Evolutionary conservation across 208 protist species (phyloP), one percentile per base, ranked within the genome.

Genomic region (Acanthamoeba triangularis): DNA sequence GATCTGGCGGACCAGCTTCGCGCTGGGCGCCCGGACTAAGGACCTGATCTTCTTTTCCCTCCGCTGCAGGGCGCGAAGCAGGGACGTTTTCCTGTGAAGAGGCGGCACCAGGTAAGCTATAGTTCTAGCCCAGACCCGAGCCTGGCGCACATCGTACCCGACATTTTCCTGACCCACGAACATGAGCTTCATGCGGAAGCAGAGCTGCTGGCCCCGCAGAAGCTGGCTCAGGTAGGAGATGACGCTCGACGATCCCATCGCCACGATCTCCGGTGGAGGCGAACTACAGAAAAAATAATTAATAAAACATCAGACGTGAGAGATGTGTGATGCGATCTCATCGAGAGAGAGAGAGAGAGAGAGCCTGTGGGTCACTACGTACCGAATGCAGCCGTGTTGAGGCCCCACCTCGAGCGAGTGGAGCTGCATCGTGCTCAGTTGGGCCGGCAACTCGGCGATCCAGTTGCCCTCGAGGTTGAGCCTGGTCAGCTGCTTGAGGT

Each of bases 181-280:
- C 87, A 93, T 93, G 23, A 93, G 23, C 37, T 93, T 93, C 87
- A 93, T 93, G 37, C 87, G 87, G 59, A 56, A 76, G 33, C 87
- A 93, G 8, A 37, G 87, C n/a, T 76, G 20, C 87, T 76, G 54
- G 13, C 87, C 87, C 30, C 28, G 52, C 4, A 93, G 35, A 7
- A 76, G 25, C 37, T 93, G 87, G 18, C 87, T 33, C 8, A 93
- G 37, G 59, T 59, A 93, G 41, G 41, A 35, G 18, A 93, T 47
- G 18, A 93, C 47, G 63, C 56, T 63, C 8, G 65, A 56, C 14
- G 44, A 69, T 1, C 91, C 63, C 63, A 94, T 72, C 16, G n/a
- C 0, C 16, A 56, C 49, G 52, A 94, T 61, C 35, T 85, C 91
- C 16, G 91, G 91, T 16, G 72, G 91, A 25, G 49, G 25, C 33